Evolutionary conservation across 495 filamentous ascomycete genomes (phyloP), one percentile per base, ranked within the genome.

Genomic region (Aspergillus nanangensis): DNA sequence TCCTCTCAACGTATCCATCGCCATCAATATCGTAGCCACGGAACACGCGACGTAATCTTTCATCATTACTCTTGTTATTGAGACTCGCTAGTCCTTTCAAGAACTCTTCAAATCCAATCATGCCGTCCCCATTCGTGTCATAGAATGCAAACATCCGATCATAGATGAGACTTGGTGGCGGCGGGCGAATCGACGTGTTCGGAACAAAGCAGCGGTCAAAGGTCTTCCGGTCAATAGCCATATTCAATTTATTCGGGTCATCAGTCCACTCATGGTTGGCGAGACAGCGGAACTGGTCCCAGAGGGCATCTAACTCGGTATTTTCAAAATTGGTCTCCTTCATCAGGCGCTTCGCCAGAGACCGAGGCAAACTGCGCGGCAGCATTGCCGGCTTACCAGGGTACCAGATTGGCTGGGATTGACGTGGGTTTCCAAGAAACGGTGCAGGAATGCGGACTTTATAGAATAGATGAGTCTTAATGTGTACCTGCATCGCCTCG

Each of bases 141-240:
- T 95, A 99, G 62, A 96, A 96, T 24, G 86, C 80, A 67, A 99
- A 99, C 78, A 95, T 87, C 45, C 93, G 85, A 67, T 97, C 91
- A 56, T 95, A 91, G 34, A 97, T 86, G 3, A 96, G 74, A 63
- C 92, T 96, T 4, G 92, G 89, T 4, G 86, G 77, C 8, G 84
- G 80, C 11, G 86, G 83, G 23, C 83, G 76, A 47, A 79, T 77
- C n/a, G 86, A 82, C 3, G 82, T 84, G 29, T 86, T 86, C 1
- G 90, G 92, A 2, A 93, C 79, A 45, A 98, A 84, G 51, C 88
- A 93, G 44, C 86, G 83, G 57, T 95, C 86, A 65, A 98, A 97
- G 0, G 88, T 93, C 56, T 83, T 83, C 23, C 88, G 81, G 49
- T 95, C 89, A 67, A 99, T 95, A 8, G 90, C 93, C 55, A 90